Evolutionary conservation across 2,329 filamentous ascomycete species (phyloP).

Genomic region (Xylariaceae sp.): DNA sequence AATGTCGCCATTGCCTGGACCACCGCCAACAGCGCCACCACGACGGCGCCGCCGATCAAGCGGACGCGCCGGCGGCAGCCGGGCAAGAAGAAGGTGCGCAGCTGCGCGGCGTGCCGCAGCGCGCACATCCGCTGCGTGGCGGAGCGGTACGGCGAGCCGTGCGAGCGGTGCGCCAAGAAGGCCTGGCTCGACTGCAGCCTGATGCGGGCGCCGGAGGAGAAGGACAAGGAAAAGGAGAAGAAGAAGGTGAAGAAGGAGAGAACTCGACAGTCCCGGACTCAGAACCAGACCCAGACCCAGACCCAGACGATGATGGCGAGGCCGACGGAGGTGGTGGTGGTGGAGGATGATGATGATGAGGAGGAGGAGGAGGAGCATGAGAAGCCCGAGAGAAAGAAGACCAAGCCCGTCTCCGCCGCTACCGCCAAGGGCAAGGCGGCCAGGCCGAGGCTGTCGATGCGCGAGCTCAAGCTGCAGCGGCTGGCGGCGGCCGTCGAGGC

Average conservation of each 20-base stretch:
- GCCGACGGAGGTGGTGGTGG: not conserved
- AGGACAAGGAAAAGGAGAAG: not conserved
- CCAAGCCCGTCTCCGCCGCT: too few species aligned
- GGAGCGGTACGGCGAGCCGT: constrained; percentile 11
- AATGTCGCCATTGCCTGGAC: not conserved
- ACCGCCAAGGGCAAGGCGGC: not conserved
- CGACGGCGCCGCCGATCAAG: constrained; percentile 1
- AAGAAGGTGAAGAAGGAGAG: not conserved
- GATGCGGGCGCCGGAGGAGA: not conserved
- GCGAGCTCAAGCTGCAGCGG: not conserved
- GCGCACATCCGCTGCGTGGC: constrained; percentile 15
- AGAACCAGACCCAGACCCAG: not conserved
- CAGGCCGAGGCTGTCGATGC: not conserved
- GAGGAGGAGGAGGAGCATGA: not conserved
- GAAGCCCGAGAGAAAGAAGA: not conserved
- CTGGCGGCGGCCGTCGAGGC: constrained; percentile 1
- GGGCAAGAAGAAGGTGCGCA: constrained; percentile 5
- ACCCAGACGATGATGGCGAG: not conserved
- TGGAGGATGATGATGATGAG: not conserved
- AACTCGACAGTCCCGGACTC: not conserved
- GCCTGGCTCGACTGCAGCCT: constrained; percentile 9
- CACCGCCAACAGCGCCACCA: not conserved
- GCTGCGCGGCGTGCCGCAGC: constrained; percentile 11
- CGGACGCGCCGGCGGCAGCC: constrained; percentile 8
- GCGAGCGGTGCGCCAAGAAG: constrained; percentile 14